Base-by-base conservation (phyloP, 345 rosid genomes). In the Populus pruinosa region DNA sequence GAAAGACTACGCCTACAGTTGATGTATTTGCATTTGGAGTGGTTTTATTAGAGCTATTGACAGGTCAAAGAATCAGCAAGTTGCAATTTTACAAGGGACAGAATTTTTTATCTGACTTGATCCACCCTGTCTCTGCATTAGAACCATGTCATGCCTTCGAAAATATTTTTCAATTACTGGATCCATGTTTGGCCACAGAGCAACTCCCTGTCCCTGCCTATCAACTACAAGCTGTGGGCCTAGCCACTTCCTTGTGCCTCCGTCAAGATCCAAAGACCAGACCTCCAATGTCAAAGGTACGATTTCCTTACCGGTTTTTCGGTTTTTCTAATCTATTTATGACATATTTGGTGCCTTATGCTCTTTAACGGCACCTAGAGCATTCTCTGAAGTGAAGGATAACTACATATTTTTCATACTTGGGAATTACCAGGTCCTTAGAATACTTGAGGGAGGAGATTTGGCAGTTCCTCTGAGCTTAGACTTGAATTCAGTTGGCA, bases 21-120 rank as follows among this genome's bases (percentile, higher is more conserved):
- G 93, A 91, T 76, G 90, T 86, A 0, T 91, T 88, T 77, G 92
- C 96, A 49, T 91, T 88, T 77, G 96, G 96, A 67, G 85, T 90
- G 76, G 86, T 90, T 44, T 72, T 91, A 66, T 67, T 91, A 71
- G 96, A 91, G 86, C 80, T 91, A 77, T 67, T 91, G 81, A 87
- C 90, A 10, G 92, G 93, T 44, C 81, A 79, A 81, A 84, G 88
- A 82, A 86, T 83, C 62, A 74, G 73, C 18, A 82, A 87, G 74
- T 50, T 90, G 82, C 88, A 83, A 55, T 79, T 73, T 47, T 83
- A 79, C 76, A 66, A 79, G 74, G 84, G 85, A 10, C 87, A 69
- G 75, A 80, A 76, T 63, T 74, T 86, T 43, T 76, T 84, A 53
- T 86, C 90, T 1, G 85, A 87, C 55, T 87, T 90, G 89, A 83